A percentile compares a stretch with the other conserved stretches of the same genome.
phyloP scores from a whole-genome alignment of 352 stramenopile genomes.

The Phytophthora melonis region DNA sequence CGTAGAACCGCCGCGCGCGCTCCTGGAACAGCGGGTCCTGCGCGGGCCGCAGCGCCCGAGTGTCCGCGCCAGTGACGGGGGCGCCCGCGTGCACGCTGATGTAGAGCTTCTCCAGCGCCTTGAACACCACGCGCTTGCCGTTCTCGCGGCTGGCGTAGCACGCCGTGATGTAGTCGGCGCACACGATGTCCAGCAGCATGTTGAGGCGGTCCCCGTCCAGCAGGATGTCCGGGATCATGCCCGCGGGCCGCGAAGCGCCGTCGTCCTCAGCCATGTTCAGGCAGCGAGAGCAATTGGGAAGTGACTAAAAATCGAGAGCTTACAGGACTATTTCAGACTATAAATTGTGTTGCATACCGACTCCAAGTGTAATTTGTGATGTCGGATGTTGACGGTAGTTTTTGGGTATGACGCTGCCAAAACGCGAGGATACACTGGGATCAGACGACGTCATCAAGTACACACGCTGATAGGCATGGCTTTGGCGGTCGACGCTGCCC shows the following conservation, averaged over 20 bases:
- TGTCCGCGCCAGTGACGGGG: conserved; percentile 27
- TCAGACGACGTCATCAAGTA: too few species aligned
- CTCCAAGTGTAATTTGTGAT: neutral
- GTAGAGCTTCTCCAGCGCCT: conserved; percentile 85
- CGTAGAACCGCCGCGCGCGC: conserved; percentile 60
- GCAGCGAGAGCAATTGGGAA: conserved; percentile 8
- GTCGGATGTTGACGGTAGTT: neutral
- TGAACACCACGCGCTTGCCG: conserved; percentile 78
- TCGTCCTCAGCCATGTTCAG: conserved; percentile 4
- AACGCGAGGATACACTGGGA: too few species aligned
- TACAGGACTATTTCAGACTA: conserved; percentile 5
- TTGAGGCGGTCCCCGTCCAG: conserved; percentile 82
- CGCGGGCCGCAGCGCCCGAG: conserved; percentile 28
- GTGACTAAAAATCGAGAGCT: conserved; percentile 11
- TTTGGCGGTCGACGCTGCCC: conserved; percentile 23
- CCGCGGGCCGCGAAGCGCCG: conserved; percentile 19
- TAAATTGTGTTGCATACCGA: conserved; percentile 4
- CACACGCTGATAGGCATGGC: conserved; percentile 9
- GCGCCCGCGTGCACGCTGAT: conserved; percentile 68
- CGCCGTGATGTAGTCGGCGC: conserved; percentile 87
- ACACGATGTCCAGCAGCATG: conserved; percentile 89
- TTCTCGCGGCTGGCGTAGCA: conserved; percentile 89
- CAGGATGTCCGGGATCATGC: conserved; percentile 65
- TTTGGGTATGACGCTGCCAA: too few species aligned
- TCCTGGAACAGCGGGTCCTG: conserved; percentile 66